Percentiles rank a stretch among this genome's conserved stretches.
These are phyloP conservation scores for Pyrenochaeta sp. DNA, from an alignment of 2,329 filamentous ascomycete genomes.

Conservation along the genomic window DNA sequence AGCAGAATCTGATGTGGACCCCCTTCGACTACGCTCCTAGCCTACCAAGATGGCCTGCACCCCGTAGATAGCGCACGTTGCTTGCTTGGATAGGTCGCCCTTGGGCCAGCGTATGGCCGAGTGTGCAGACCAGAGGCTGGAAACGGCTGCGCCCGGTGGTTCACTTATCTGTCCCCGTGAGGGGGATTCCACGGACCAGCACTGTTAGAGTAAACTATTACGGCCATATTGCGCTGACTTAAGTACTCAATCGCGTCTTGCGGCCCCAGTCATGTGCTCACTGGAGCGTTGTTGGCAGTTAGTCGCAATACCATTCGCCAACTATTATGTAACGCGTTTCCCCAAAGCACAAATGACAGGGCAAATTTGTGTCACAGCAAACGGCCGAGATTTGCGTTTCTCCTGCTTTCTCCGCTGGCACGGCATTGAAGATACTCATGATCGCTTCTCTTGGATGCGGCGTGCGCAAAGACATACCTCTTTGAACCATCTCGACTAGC, in stretches of 20 bases:
- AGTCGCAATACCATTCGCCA: conserved; percentile 17
- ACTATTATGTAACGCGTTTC: conserved; percentile 48
- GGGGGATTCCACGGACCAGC: conserved; percentile 8
- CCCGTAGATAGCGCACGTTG: conserved; percentile 16
- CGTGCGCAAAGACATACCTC: background rate
- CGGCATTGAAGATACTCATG: conserved; percentile 18
- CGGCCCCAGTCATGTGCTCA: conserved; percentile 34
- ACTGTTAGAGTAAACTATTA: conserved; percentile 22
- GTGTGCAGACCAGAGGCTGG: conserved; percentile 1
- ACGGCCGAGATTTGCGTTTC: conserved; percentile 30
- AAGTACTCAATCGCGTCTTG: conserved; percentile 15
- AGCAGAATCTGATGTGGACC: conserved; percentile 31
- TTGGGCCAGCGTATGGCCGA: background rate
- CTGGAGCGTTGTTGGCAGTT: background rate
- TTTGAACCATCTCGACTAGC: conserved; percentile 1
- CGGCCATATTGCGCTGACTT: conserved; percentile 30
- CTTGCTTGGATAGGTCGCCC: conserved; percentile 7
- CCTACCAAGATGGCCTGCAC: conserved; percentile 16
- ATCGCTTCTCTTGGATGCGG: conserved; percentile 8
- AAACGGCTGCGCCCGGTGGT: background rate
- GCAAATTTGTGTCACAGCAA: conserved; percentile 37
- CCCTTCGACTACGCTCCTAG: conserved; percentile 17
- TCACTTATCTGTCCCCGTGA: conserved; percentile 9
- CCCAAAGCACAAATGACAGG: conserved; percentile 38
- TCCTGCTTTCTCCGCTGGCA: conserved; percentile 46